Base-by-base conservation (phyloP, 2,329 filamentous ascomycete species). In the Clonostachys solani region DNA sequence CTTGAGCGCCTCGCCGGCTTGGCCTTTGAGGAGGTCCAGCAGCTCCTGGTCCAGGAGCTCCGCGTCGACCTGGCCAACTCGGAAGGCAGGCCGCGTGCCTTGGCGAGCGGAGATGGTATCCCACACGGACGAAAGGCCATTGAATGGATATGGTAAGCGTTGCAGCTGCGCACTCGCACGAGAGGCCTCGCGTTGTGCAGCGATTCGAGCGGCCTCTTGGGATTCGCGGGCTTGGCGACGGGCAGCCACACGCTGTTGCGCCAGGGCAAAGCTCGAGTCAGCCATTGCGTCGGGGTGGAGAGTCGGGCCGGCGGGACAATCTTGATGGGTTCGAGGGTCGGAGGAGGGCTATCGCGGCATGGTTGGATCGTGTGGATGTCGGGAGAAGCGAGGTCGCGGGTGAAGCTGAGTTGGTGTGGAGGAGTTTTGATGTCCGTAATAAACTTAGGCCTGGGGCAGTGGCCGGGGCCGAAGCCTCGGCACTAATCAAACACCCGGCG, bases 41-140 rank as follows among this genome's bases (percentile, higher is more conserved):
- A 99, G 76, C 70, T 97, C 94, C 61, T 96, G 90, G 65, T 99
- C 94, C 16, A 99, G 78, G 44, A 99, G 75, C 66, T 97, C 94
- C 36, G 94, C 91, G 66, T 99, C 94, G 40, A 97, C 89, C 69
- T 99, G 94, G 29, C 92, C 91, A 29, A 99, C 94, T 46, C 94
- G 85, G 64, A 96, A 96, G 12, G 89, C 86, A 6, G 94, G 92
- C 15, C 83, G 76, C 19, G 88, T 92, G 41, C 90, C 89, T 60
- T 91, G 84, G 50, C 87, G 83, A 6, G 86, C 84, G 37, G 81
- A 81, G 40, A 92, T 70, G 5, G 78, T 71, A 60, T 91, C 81
- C 89, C 87, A 95, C 47, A 81, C 68, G 36, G 61, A 34, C 71
- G 75, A 76, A 45, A 87, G 61, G 50, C 73, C 73, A 63, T 80